Evolutionary conservation across 306 rosid genomes (phyloP).

Genomic region (Lathyrus aphaca): DNA sequence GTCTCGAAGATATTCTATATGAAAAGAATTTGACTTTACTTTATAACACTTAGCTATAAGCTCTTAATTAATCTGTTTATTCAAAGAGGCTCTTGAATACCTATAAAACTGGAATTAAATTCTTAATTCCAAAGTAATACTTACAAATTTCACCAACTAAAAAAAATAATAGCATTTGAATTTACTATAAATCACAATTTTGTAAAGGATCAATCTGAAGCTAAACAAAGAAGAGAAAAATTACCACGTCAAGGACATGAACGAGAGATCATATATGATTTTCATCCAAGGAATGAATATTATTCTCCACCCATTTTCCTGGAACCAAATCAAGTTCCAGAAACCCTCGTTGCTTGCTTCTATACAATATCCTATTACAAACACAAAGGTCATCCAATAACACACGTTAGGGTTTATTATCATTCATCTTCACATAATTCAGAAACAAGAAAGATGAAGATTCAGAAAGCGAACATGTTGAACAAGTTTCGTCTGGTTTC

Average conservation of each 20-base stretch:
- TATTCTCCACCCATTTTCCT: constrained; percentile 91
- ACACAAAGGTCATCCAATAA: not conserved
- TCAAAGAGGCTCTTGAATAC: not conserved
- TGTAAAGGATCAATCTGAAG: not conserved
- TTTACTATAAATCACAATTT: not conserved
- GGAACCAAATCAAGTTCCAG: constrained; percentile 85
- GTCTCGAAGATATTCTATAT: not conserved
- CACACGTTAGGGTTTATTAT: not conserved
- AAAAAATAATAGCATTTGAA: no score
- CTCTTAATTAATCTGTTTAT: not conserved
- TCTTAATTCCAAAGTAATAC: not conserved
- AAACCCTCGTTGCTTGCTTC: constrained; percentile 93
- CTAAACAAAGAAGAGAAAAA: not conserved
- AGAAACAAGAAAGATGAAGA: not conserved
- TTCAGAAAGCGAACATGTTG: constrained; percentile 55
- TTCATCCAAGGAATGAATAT: constrained; percentile 75
- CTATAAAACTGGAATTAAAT: not conserved
- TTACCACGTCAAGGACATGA: constrained; percentile 76
- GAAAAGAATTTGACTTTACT: not conserved
- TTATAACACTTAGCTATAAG: no score
- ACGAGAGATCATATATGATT: constrained; percentile 60
- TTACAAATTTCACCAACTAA: not conserved
- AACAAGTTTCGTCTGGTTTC: constrained; percentile 74
- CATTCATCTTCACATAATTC: not conserved
- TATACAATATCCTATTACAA: constrained; percentile 57